phyloP scores from a whole-genome alignment of 768 basidiomycete genomes.

The Steccherinum ochraceum region DNA sequence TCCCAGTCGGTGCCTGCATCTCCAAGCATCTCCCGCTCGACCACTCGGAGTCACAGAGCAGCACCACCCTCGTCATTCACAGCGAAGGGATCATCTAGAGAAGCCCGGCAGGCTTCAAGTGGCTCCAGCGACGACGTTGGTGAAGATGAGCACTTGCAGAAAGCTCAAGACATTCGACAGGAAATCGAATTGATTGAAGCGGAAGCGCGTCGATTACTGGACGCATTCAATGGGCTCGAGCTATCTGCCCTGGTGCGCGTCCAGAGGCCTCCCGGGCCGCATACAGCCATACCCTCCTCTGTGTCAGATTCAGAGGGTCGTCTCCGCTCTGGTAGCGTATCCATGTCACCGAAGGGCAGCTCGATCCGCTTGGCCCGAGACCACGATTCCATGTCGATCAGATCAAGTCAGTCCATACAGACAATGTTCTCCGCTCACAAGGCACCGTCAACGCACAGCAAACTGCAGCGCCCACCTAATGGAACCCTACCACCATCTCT shows the following conservation, averaged over 20 bases:
- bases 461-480: not conserved
- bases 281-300: not conserved
- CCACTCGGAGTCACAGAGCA: slow-evolving; percentile 13
- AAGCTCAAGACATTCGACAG: slow-evolving; percentile 55
- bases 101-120: slow-evolving; percentile 12
- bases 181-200: slow-evolving; percentile 67
- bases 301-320: not conserved
- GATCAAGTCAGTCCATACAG: slow-evolving; percentile 18
- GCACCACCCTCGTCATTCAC: slow-evolving; percentile 29
- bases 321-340: not conserved
- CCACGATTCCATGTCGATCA: slow-evolving; percentile 20
- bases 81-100: slow-evolving; percentile 10
- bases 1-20: slow-evolving; percentile 5
- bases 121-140: slow-evolving; percentile 32
- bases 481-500: not conserved
- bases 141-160: slow-evolving; percentile 52
- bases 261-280: slow-evolving; percentile 30
- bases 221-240: slow-evolving; percentile 77
- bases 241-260: slow-evolving; percentile 55
- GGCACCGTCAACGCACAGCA: slow-evolving; percentile 14
- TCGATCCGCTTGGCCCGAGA: not conserved
- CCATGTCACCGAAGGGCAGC: not conserved
- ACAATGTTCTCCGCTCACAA: slow-evolving; percentile 17
- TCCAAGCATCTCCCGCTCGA: slow-evolving; percentile 14
- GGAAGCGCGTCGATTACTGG: slow-evolving; percentile 63